Percentiles rank a stretch among this genome's conserved stretches.
Evolutionary conservation across 179 eudicot genomes (phyloP).

Genomic region (Beta lomatogona): DNA sequence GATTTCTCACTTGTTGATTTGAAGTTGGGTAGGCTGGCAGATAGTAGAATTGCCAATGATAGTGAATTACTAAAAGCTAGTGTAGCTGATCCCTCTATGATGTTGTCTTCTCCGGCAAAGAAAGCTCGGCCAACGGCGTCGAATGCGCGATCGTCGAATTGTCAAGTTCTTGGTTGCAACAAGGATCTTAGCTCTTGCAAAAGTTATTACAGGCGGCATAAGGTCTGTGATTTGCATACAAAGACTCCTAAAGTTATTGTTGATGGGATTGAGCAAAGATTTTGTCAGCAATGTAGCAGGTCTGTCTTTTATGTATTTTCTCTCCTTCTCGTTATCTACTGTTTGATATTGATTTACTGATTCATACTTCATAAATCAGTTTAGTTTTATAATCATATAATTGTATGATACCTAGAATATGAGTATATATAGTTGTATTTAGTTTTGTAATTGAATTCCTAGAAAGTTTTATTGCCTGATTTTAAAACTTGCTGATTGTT

Average conservation of each 20-base stretch:
- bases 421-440: not conserved
- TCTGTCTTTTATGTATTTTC: slow-evolving; percentile 24
- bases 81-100: slow-evolving; percentile 18
- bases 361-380: not conserved
- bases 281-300: slow-evolving; percentile 96
- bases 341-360: not conserved
- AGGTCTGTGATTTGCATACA: slow-evolving; percentile 69
- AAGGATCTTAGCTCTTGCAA: slow-evolving; percentile 66
- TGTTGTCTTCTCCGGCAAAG: slow-evolving; percentile 34
- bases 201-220: slow-evolving; percentile 69
- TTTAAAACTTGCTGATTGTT: not conserved
- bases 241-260: slow-evolving; percentile 64
- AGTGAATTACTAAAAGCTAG: slow-evolving; percentile 20
- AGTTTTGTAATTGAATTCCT: not conserved
- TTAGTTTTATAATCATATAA: not conserved
- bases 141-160: slow-evolving; percentile 36
- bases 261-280: slow-evolving; percentile 63
- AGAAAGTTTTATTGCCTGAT: not conserved
- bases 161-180: slow-evolving; percentile 80
- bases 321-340: not conserved
- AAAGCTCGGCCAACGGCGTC: slow-evolving; percentile 38
- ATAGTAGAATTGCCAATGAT: slow-evolving; percentile 27
- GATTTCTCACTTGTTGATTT: slow-evolving; percentile 45
- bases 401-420: not conserved
- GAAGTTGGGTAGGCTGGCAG: slow-evolving; percentile 59